Evolutionary conservation across 805 yeast species (phyloP).

Genomic region (Kurtzmaniella cleridarum): DNA sequence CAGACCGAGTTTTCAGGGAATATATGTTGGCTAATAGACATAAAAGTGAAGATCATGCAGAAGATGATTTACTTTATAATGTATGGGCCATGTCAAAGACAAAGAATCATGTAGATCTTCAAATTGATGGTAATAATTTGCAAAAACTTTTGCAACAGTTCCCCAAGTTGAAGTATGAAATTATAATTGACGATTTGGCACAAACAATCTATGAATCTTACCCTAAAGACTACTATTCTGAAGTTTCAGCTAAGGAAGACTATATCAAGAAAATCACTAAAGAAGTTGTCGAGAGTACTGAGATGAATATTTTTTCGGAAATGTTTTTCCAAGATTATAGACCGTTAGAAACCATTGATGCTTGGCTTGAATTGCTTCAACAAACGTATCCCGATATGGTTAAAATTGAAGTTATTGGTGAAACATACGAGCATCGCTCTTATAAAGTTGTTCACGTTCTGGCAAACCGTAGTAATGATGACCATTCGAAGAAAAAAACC

Average conservation of each 20-base stretch:
- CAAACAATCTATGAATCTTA: conserved; percentile 52
- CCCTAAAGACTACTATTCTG: conserved; percentile 23
- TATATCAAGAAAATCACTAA: conserved; percentile 9
- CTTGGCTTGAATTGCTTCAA: conserved; percentile 63
- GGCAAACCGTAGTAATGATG: conserved; percentile 33
- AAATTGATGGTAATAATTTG: conserved; percentile 23
- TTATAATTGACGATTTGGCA: conserved; percentile 53
- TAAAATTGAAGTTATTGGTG: conserved; percentile 63
- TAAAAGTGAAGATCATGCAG: conserved; percentile 3
- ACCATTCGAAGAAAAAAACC: conserved; percentile 45
- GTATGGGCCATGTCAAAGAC: conserved; percentile 4
- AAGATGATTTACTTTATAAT: not conserved
- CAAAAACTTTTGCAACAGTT: conserved; percentile 14
- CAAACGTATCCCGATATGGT: conserved; percentile 61
- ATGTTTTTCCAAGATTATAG: conserved; percentile 68
- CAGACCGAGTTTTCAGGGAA: conserved; percentile 10
- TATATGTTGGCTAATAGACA: conserved; percentile 16
- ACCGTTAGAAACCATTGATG: conserved; percentile 59
- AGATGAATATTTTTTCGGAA: conserved; percentile 29
- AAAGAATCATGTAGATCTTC: conserved; percentile 6
- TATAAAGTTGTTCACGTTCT: conserved; percentile 59
- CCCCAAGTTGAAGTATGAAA: conserved; percentile 24
- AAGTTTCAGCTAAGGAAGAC: conserved; percentile 6
- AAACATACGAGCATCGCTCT: conserved; percentile 69
- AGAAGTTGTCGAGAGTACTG: conserved; percentile 9